Evolutionary conservation across 2,329 filamentous ascomycete species (phyloP).

Genomic region (Chrysoporthe cubensis): DNA sequence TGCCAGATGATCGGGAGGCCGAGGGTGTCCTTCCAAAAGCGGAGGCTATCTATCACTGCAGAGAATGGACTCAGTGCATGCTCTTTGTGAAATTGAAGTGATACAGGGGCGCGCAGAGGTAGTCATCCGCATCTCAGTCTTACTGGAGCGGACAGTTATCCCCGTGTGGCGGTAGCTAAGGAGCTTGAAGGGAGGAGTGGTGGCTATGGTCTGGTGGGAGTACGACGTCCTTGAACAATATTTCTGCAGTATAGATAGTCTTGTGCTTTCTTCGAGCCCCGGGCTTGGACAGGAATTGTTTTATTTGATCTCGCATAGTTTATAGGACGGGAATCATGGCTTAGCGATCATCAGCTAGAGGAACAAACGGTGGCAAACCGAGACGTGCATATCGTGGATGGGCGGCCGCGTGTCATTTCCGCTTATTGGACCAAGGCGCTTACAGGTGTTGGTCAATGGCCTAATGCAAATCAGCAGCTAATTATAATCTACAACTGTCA

Average conservation of each 20-base stretch:
- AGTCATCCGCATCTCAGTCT: not conserved
- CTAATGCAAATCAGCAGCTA: no score
- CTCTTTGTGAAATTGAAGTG: no score
- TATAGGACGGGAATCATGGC: not conserved
- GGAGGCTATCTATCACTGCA: not conserved
- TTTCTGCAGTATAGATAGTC: not conserved
- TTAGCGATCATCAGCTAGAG: not conserved
- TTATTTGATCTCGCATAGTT: not conserved
- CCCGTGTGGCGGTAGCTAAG: slow-evolving; percentile 22
- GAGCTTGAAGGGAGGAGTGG: slow-evolving; percentile 13
- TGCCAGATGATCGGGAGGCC: slow-evolving; percentile 11
- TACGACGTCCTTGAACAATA: not conserved
- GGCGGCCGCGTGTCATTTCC: no score
- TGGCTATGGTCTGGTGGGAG: not conserved
- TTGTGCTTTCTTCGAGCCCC: not conserved
- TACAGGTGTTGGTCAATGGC: no score
- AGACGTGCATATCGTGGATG: not conserved
- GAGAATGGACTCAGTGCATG: not conserved
- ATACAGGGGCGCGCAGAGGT: no score
- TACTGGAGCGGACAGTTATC: slow-evolving; percentile 22
- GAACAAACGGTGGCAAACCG: not conserved
- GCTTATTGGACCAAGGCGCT: no score
- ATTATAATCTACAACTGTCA: no score
- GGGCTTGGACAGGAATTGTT: not conserved
- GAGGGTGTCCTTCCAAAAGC: not conserved